Percentiles rank a stretch among this genome's conserved stretches.
Conservation (phyloP, 225 moss, liverwort and hornwort genomes). For the Antitrichia curtipendula region DNA sequence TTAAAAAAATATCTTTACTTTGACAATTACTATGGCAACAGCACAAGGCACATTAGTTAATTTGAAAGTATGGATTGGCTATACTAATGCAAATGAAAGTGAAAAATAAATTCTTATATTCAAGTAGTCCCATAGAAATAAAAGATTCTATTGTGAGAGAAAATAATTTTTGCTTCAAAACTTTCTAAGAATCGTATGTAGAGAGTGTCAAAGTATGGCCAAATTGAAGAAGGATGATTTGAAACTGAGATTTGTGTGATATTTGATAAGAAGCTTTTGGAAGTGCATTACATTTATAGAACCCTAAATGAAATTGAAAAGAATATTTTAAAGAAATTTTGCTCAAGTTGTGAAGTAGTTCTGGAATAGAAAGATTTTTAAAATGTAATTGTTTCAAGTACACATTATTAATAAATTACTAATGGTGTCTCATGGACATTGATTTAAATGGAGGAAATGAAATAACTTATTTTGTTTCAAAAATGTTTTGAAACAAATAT, state of each 20-base stretch:
- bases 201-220: not conserved
- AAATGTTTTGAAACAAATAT: too few relatives aligned
- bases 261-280: not conserved
- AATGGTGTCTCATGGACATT: too few relatives aligned
- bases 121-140: rapidly evolving
- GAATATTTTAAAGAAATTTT: not conserved
- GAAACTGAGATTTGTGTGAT: not conserved
- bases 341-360: rapidly evolving
- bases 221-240: not conserved
- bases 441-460: too few relatives aligned
- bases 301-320: not conserved
- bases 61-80: not conserved
- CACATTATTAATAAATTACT: too few relatives aligned
- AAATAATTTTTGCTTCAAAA: not conserved
- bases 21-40: too few relatives aligned
- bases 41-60: too few relatives aligned
- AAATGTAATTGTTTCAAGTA: too few relatives aligned
- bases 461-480: too few relatives aligned
- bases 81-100: not conserved
- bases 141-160: not conserved
- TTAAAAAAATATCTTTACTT: too few relatives aligned
- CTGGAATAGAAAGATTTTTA: rapidly evolving
- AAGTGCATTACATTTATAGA: not conserved
- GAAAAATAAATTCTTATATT: not conserved
- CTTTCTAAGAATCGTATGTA: not conserved